Base-by-base conservation (phyloP, 805 yeast genomes). In the Ogataea salicorniae region DNA sequence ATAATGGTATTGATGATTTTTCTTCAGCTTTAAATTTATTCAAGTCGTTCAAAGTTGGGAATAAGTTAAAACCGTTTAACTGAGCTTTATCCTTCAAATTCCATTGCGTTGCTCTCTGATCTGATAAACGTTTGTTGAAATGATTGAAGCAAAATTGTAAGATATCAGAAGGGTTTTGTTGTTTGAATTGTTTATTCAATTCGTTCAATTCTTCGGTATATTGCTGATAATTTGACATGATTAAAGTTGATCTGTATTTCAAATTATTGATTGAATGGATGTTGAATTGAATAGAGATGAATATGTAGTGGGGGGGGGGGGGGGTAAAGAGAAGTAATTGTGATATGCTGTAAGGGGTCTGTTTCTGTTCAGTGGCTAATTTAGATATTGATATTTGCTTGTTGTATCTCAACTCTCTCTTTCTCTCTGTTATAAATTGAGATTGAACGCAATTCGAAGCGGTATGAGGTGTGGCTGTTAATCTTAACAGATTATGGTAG, bases 61-160 rank as follows among this genome's bases (percentile, higher is more conserved):
- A 54, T 20, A 51, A 64, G 39, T 69, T 73, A 31, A 80, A 67
- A 1, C 84, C 84, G 35, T 77, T 73, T 1, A 75, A 69, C 40
- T 64, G 67, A 5, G 81, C 81, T 51, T 70, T 71, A 37, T 69
- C 60, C 56, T 74, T 77, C 48, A 74, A 76, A n/a, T 63, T 63
- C 78, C 80, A 78, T 42, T 75, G 66, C 36, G 71, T 73, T 29
- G 70, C 59, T 60, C 87, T 73, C 59, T 83, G 87, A 31, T 75
- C 74, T 54, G 80, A 82, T 49, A 86, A 68, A 49, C 83, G 77
- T 42, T 72, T 63, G 59, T 76, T 77, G 70, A 87, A 87, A 65
- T 83, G 84, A 64, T 81, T 77, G 47, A 87, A 84, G 58, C 91
- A 83, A 67, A 85, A 87, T 60, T 86, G 90, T 48, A 87, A 63